Evolutionary conservation across 371 early-diverging fungal species (phyloP).

Genomic region (Amoeboradix gromovi): DNA sequence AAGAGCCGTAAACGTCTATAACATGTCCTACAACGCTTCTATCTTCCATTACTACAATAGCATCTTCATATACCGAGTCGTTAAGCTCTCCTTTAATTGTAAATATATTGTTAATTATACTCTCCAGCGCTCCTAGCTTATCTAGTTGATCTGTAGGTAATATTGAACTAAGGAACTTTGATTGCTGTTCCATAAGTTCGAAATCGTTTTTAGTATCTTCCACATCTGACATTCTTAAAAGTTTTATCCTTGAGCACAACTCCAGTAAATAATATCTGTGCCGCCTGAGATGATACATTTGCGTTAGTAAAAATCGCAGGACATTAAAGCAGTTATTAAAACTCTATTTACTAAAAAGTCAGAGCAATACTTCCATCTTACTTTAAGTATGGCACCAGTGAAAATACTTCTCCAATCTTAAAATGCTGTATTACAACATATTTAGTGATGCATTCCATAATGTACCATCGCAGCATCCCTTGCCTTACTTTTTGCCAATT

Average conservation of each 20-base stretch:
- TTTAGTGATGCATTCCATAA: background rate
- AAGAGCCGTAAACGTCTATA: background rate
- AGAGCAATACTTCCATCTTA: background rate
- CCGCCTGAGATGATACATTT: too few species aligned
- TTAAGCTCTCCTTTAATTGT: background rate
- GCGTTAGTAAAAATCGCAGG: too few species aligned
- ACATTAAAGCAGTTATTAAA: too few species aligned
- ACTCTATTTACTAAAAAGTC: background rate
- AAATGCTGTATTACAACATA: background rate
- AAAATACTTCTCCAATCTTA: background rate
- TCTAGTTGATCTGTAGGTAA: background rate
- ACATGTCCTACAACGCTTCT: background rate
- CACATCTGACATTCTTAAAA: background rate
- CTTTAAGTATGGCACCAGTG: background rate
- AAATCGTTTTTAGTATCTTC: background rate
- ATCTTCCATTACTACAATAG: background rate
- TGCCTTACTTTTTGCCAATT: background rate
- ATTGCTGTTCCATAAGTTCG: background rate
- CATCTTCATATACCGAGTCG: background rate
- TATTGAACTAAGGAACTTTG: background rate
- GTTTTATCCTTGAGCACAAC: background rate
- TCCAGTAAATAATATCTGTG: too few species aligned
- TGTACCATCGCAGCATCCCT: background rate
- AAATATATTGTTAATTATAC: background rate
- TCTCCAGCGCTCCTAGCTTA: background rate